Evolutionary conservation across 768 basidiomycete genomes (phyloP).

Genomic region (Mycena filopes): DNA sequence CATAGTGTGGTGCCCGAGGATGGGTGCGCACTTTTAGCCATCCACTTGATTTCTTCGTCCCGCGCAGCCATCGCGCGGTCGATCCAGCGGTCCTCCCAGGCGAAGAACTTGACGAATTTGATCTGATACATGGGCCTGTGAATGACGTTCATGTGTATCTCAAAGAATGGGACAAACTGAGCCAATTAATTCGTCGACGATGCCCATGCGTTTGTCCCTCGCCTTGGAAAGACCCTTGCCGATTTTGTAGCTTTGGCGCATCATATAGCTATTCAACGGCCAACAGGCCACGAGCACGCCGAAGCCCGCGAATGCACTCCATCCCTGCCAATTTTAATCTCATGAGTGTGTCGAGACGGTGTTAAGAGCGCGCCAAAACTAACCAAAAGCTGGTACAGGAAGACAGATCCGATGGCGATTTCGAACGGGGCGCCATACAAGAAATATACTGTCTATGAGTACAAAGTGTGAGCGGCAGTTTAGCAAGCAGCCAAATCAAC

Average conservation of each 20-base stretch:
- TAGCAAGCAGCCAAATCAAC: conserved; percentile 33
- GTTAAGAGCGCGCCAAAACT: conserved; percentile 21
- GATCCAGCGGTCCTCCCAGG: conserved; percentile 85
- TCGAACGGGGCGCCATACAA: conserved; percentile 26
- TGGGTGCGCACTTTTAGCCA: conserved; percentile 75
- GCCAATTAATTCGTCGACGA: conserved; percentile 82
- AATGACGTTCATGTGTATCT: background rate
- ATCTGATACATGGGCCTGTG: background rate
- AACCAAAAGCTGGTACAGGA: conserved; percentile 57
- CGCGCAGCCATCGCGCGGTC: conserved; percentile 70
- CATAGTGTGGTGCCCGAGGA: no score
- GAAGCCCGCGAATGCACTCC: conserved; percentile 29
- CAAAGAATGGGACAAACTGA: conserved; percentile 49
- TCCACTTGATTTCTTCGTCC: conserved; percentile 77
- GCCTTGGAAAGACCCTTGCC: conserved; percentile 69
- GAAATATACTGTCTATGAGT: background rate
- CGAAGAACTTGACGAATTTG: conserved; percentile 88
- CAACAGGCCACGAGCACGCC: conserved; percentile 10
- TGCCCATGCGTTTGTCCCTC: conserved; percentile 80
- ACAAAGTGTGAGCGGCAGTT: no score
- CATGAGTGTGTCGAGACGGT: background rate
- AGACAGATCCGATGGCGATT: conserved; percentile 17
- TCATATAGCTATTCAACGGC: conserved; percentile 27
- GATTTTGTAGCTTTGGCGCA: conserved; percentile 46
- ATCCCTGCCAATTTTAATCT: conserved; percentile 18